phyloP scores from a whole-genome alignment of 1,284 basidiomycete species.

The Bjerkandera adusta region DNA sequence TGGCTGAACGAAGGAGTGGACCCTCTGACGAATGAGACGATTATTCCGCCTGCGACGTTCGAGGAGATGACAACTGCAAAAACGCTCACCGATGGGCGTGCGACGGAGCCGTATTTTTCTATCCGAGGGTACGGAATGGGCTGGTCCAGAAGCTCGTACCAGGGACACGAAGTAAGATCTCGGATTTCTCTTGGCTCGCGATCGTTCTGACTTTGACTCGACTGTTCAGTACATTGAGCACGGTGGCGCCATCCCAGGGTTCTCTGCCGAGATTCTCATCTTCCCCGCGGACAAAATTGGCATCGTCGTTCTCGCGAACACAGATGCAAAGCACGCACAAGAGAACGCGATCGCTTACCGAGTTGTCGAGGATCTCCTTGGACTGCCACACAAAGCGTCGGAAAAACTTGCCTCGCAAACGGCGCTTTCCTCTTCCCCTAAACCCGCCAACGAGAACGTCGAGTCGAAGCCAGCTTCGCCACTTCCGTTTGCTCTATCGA shows the following conservation, averaged over 20 bases:
- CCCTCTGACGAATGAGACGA: conserved; percentile 22
- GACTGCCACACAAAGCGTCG: background rate
- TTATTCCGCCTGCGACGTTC: conserved; percentile 26
- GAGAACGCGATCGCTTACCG: conserved; percentile 4
- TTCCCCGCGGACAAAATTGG: background rate
- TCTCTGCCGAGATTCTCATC: conserved; percentile 4
- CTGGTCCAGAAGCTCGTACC: conserved; percentile 21
- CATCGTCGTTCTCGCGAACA: conserved; percentile 5
- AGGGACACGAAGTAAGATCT: conserved; percentile 20
- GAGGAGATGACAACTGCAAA: conserved; percentile 27
- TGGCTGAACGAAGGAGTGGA: conserved; percentile 28
- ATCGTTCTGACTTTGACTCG: too few relatives aligned
- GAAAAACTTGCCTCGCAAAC: background rate
- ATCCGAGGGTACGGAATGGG: conserved; percentile 29
- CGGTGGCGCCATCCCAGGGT: conserved; percentile 2
- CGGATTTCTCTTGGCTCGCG: too few relatives aligned
- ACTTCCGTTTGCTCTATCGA: conserved; percentile 9
- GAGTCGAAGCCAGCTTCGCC: background rate
- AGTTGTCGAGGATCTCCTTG: conserved; percentile 6
- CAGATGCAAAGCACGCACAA: conserved; percentile 4
- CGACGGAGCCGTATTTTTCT: conserved; percentile 14
- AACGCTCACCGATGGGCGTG: conserved; percentile 13
- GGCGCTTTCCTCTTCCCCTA: too few relatives aligned
- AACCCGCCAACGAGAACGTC: too few relatives aligned
- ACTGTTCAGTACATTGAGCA: too few relatives aligned